Conservation (phyloP, 345 rosid genomes). For the Gynandropsis gynandra region DNA sequence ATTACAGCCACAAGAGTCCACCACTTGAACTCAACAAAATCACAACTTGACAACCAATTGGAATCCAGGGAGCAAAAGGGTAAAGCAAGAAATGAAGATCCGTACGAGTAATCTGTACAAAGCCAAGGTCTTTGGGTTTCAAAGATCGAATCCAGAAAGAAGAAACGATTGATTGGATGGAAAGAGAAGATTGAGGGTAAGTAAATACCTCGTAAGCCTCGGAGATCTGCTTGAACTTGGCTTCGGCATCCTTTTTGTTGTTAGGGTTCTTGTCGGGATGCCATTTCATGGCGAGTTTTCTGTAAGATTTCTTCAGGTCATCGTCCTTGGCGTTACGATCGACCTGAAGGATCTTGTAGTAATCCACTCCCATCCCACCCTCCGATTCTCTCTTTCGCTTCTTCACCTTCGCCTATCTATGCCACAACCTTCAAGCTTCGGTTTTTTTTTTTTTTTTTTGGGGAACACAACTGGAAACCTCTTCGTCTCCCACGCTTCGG, state of each 20-base stretch:
- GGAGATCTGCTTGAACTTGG: conserved; percentile 60
- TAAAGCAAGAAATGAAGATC: background rate
- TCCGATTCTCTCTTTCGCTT: conserved; percentile 28
- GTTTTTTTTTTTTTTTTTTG: background rate
- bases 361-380: conserved; percentile 52
- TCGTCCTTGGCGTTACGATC: conserved; percentile 50
- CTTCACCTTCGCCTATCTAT: conserved; percentile 18
- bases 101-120: too few species aligned
- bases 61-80: too few species aligned
- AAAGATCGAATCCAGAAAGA: too few species aligned
- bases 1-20: too few species aligned
- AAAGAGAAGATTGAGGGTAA: background rate
- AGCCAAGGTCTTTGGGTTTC: too few species aligned
- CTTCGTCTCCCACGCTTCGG: too few species aligned
- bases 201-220: conserved; percentile 57
- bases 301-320: conserved; percentile 59
- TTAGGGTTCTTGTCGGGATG: conserved; percentile 33
- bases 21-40: background rate
- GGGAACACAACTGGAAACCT: too few species aligned
- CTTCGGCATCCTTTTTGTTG: conserved; percentile 62
- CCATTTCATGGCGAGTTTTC: conserved; percentile 43
- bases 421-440: background rate
- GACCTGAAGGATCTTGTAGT: conserved; percentile 47
- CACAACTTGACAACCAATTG: too few species aligned
- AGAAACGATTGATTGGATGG: too few species aligned